Conservation (phyloP, 139 green algal genomes). For the Chlamydomonas sp. region DNA sequence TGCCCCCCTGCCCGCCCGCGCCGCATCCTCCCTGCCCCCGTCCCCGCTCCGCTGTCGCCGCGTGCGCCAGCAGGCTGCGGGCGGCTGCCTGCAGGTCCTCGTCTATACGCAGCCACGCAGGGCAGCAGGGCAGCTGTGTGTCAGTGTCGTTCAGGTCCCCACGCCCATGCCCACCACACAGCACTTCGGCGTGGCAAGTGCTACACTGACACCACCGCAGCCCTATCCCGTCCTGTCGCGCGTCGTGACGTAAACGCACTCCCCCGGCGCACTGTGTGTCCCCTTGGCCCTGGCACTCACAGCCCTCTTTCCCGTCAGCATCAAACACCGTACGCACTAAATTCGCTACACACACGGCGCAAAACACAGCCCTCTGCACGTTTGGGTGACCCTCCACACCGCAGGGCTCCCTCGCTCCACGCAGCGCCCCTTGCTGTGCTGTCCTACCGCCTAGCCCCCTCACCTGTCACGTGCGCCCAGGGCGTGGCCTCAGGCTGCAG, state of each 20-base stretch:
- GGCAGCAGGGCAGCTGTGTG: neutral
- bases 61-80: neutral
- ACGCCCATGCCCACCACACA: neutral
- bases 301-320: no score
- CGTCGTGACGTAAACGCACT: no score
- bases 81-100: conserved; percentile 42
- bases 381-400: neutral
- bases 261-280: no score
- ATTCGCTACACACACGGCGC: no score
- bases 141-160: neutral
- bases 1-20: neutral
- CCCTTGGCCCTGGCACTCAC: no score
- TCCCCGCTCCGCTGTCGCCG: neutral
- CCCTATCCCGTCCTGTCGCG: no score
- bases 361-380: no score
- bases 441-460: neutral
- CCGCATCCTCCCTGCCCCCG: neutral
- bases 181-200: no score
- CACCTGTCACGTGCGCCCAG: conserved; percentile 86
- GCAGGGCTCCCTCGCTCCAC: neutral
- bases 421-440: neutral
- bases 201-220: no score
- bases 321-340: no score
- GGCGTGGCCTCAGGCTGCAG: conserved; percentile 1
- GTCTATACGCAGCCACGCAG: neutral